Evolutionary conservation across 768 basidiomycete species (phyloP).

Genomic region (Pleurotus tuoliensis): DNA sequence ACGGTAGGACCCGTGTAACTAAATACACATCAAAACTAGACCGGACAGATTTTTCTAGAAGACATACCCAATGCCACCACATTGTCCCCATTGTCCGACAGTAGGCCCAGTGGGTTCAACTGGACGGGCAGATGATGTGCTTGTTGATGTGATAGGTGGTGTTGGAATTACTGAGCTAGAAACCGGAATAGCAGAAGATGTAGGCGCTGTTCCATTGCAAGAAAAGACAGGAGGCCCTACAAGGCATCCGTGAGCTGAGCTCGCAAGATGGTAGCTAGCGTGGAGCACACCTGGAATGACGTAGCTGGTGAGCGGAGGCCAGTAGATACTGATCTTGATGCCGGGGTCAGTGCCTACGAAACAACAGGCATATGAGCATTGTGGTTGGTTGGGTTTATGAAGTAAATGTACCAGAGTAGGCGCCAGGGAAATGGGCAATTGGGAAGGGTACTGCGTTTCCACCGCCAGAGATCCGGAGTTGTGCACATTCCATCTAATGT

Average conservation of each 20-base stretch:
- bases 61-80: constrained; percentile 44
- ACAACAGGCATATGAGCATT: neutral
- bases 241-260: neutral
- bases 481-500: constrained; percentile 3
- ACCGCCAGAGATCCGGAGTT: constrained; percentile 1
- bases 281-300: neutral
- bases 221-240: neutral
- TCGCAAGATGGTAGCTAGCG: neutral
- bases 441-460: neutral
- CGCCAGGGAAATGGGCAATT: constrained; percentile 1
- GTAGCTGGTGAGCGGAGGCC: neutral
- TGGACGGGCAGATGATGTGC: neutral
- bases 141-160: neutral
- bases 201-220: constrained; percentile 1
- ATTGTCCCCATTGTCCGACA: constrained; percentile 33
- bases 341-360: constrained; percentile 4
- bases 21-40: neutral
- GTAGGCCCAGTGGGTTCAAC: neutral
- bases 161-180: neutral
- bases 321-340: neutral
- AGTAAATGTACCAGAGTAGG: neutral
- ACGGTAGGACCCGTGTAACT: constrained; percentile 32
- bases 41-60: neutral
- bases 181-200: neutral
- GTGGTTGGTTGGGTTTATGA: neutral